Base-by-base conservation (phyloP, 228 moss, liverwort and hornwort species). In the Sphagnum magellanicum region DNA sequence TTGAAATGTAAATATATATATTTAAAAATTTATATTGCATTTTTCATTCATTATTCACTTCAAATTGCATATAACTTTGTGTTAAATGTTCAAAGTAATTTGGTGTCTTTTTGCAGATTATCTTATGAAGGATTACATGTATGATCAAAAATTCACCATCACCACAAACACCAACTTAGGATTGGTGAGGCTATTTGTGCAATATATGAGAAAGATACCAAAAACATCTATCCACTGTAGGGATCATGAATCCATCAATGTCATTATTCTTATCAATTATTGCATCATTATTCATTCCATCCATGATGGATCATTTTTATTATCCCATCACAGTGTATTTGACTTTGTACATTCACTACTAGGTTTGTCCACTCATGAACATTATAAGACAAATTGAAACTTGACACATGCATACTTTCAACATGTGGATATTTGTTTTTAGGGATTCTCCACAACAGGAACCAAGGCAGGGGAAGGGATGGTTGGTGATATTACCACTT, bases 101-200 rank as follows among this genome's bases (percentile, higher is more conserved):
- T 55, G 55, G 12, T 55, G 8, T 55, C 55, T 8, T 55, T 55
- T 55, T 8, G 12, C 76, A 85, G 85, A 85, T 60, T 72, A 81
- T 68, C 76, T 85, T 64, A 81, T 66, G 59, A 85, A 77, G 72
- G 85, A 85, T 64, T 85, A 81, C 76, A 76, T 76, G 5, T 79
- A 85, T 70, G 85, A 85, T 64, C 85, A 85, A 63, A 85, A 81
- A 69, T 85, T 85, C 16, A 81, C 79, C 16, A 76, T 85, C 68
- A 76, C 68, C 81, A 85, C 85, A 67, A 71, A 63, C 53, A 85
- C 81, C 10, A 79, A 81, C 15, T 67, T 78, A 63, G 84, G 84
- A 71, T 73, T 84, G 78, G 84, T 84, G 75, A 75, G 77, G 11
- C 17, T 10, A 53, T 63, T 1, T 13, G 6, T 14, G 4, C 46